Base-by-base conservation (phyloP, 768 basidiomycete genomes). In the Xerocomus potaroensis region DNA sequence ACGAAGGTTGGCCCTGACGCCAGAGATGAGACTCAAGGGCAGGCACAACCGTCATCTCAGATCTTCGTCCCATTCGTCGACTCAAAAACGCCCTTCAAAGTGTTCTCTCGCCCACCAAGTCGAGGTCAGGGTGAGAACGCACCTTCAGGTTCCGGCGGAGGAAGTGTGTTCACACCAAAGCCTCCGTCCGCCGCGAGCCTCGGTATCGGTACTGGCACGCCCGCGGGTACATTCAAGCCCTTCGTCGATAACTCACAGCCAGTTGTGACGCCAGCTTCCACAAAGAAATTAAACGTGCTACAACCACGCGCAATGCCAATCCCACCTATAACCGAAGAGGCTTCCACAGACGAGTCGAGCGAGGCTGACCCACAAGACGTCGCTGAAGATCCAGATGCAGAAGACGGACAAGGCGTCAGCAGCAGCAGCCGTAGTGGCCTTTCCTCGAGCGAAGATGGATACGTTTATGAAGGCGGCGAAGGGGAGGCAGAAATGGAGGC, bases 91-190 rank as follows among this genome's bases (percentile, higher is more conserved):
- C 72, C 73, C 10, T 71, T 72, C 58, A 84, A 69, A 51, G 87
- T 90, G 16, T 90, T 90, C 64, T 85, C 80, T 48, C 77, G 83
- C 14, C 87, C 74, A n/a, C 66, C 81, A 0, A 52, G 49, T 29
- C 62, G 60, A 37, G 72, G 73, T 33, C 70, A 74, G 37, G 60
- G 64, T 21, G 74, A 76, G 48, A 72, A 64, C 50, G 64, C 65
- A 6, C 43, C 50, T 22, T 38, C 48, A 16, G 43, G 57, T 53
- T 22, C 53, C 16, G 35, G 46, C 10, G 47, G 49, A 15, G 66
- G 62, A 39, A 58, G 27, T 21, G 62, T 66, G 9, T 75, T 75
- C 48, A 73, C 77, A 16, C 74, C 76, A 21, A 79, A 80, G 51
- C 72, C 72, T 21, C 38, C 58, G 16, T 51, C 57, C 23, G 39